These are phyloP conservation scores for Chondrus crispus DNA, from an alignment of 23 red algal species.

Conservation along the genomic window DNA sequence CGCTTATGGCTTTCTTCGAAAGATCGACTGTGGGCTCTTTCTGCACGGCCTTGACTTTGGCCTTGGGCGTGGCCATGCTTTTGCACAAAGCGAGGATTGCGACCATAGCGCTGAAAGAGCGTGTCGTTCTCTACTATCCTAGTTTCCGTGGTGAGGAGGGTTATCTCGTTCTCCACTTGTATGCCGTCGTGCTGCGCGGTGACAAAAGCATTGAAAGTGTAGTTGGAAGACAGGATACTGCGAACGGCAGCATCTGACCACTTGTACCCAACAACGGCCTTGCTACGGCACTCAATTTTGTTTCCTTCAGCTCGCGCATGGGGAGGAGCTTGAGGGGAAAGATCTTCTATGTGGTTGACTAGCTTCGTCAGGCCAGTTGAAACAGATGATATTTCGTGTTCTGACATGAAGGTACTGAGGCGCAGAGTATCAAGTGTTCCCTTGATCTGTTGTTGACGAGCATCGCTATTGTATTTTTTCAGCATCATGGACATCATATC, in stretches of 20 bases:
- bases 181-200: conserved; percentile 33
- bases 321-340: conserved; percentile 18
- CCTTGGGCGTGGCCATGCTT: not conserved
- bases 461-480: conserved; percentile 35
- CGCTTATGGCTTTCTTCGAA: not conserved
- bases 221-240: conserved; percentile 8
- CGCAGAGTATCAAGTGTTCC: conserved; percentile 24
- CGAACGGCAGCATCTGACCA: conserved; percentile 7
- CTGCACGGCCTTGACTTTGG: no score
- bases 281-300: conserved; percentile 27
- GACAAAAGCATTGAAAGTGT: conserved; percentile 51
- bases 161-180: conserved; percentile 31
- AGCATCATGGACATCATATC: conserved; percentile 40
- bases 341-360: conserved; percentile 7
- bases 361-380: conserved; percentile 13
- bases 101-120: not conserved
- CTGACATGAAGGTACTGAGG: conserved; percentile 12
- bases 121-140: not conserved
- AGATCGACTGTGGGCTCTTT: no score
- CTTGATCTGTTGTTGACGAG: conserved; percentile 20
- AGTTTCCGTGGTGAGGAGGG: no score
- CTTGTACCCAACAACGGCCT: not conserved
- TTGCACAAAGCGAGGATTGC: not conserved
- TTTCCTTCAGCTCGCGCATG: not conserved
- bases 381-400: conserved; percentile 3